phyloP scores from a whole-genome alignment of 345 rosid genomes.

The Lepidium aucheri region DNA sequence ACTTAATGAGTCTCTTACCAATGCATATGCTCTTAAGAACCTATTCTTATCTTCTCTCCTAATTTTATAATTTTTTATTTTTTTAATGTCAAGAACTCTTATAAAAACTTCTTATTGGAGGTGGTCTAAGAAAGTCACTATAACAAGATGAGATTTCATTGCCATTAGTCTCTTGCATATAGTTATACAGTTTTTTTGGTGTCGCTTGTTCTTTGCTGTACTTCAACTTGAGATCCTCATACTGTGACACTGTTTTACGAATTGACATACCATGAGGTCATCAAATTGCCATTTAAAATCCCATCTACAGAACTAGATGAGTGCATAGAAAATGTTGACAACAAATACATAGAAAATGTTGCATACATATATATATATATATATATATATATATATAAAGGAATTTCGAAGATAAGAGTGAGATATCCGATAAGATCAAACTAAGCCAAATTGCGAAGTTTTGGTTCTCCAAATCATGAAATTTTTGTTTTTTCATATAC shows the following conservation, averaged over 20 bases:
- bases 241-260: slow-evolving; percentile 59
- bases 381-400: background rate
- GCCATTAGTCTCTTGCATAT: slow-evolving; percentile 88
- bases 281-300: background rate
- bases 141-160: background rate
- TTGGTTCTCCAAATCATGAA: background rate
- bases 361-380: too few relatives aligned
- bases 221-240: slow-evolving; percentile 83
- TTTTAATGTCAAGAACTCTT: too few relatives aligned
- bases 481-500: background rate
- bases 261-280: slow-evolving; percentile 16
- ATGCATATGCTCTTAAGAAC: too few relatives aligned
- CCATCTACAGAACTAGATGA: background rate
- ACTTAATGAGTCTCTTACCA: too few relatives aligned
- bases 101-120: too few relatives aligned
- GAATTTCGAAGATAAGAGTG: background rate
- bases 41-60: too few relatives aligned
- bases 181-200: slow-evolving; percentile 82
- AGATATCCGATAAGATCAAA: background rate
- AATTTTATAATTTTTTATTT: too few relatives aligned
- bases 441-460: background rate
- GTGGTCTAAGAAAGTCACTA: background rate
- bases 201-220: slow-evolving; percentile 77
- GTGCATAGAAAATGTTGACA: too few relatives aligned
- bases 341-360: background rate